phyloP scores from a whole-genome alignment of 2,329 filamentous ascomycete genomes.

The Fusarium siculi region DNA sequence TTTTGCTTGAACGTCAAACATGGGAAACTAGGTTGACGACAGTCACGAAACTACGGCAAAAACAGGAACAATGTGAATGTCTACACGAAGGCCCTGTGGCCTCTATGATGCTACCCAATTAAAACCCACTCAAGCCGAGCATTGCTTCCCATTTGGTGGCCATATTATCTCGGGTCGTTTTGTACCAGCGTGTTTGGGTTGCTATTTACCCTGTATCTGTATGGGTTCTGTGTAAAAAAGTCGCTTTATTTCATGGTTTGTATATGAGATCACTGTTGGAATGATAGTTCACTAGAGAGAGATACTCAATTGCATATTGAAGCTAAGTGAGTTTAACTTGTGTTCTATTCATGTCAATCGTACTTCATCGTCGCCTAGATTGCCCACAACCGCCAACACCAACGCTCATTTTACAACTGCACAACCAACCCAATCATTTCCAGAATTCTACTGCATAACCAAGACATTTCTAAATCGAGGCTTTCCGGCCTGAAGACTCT shows the following conservation, averaged over 20 bases:
- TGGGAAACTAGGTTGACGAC: too few species aligned
- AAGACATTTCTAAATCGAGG: constrained; percentile 59
- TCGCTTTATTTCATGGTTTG: neutral
- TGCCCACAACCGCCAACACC: neutral
- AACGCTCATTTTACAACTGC: neutral
- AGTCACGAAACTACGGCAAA: neutral
- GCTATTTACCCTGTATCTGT: neutral
- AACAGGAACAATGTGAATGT: rapidly evolving
- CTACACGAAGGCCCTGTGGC: rapidly evolving
- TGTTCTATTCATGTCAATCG: neutral
- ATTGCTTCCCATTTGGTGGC: neutral
- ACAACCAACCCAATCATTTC: neutral
- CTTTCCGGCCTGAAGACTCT: constrained; percentile 54
- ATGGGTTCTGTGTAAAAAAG: neutral
- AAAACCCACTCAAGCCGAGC: rapidly evolving
- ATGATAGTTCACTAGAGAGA: rapidly evolving
- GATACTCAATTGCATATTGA: neutral
- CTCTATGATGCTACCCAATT: rapidly evolving
- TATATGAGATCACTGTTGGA: neutral
- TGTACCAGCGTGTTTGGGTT: rapidly evolving
- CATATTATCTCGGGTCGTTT: too few species aligned
- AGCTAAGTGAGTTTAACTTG: neutral
- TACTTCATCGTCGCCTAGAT: neutral
- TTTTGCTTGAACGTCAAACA: rapidly evolving
- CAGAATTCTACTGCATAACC: constrained; percentile 31